Evolutionary conservation across 208 protist species (phyloP), one percentile per base, ranked within the genome.

Genomic region (Acanthamoeba sp.): DNA sequence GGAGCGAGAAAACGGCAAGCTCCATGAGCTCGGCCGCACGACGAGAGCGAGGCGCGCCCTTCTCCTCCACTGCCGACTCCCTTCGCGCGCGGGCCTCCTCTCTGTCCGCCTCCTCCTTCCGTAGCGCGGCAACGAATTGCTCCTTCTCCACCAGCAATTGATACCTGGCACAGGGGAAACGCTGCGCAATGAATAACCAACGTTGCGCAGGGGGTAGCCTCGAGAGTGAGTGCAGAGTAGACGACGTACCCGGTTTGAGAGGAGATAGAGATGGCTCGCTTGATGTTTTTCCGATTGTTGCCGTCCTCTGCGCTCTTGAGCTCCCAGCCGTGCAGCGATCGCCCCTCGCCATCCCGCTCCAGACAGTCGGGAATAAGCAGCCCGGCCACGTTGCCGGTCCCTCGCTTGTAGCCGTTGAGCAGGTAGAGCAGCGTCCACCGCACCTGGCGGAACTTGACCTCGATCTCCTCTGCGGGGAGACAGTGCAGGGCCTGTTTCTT

Each of bases 361-460:
- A 91, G 22, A 20, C 84, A 91, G 34, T 91, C n/a, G 12, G 84
- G 84, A n/a, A 91, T 48, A 3, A 71, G 48, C 36, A 71, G 1
- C 16, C 84, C 84, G 6, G 55, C 55, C 55, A 38, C 42, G 76
- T 22, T 85, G 42, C 45, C 76, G 14, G 76, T 57, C 42, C 2
- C 66, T 4, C 18, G 7, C 45, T 91, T 91, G 84, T 62, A 71
- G 16, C 84, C 55, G 32, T 91, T 91, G 32, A 91, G 84, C 24
- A 50, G 48, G 55, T 91, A 91, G 52, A 91, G 52, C 52, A 91
- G 24, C 32, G 84, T 91, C 84, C 84, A 91, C 27, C 84, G 84
- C 10, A 62, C 48, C 36, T 71, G 84, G 4, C 84, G n/a, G 57
- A 91, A 91, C 57, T 91, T 91, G 84, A 48, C 55, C 5, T 91